phyloP scores from a whole-genome alignment of 192 early-diverging fungal genomes.

The Gonapodya prolifera region DNA sequence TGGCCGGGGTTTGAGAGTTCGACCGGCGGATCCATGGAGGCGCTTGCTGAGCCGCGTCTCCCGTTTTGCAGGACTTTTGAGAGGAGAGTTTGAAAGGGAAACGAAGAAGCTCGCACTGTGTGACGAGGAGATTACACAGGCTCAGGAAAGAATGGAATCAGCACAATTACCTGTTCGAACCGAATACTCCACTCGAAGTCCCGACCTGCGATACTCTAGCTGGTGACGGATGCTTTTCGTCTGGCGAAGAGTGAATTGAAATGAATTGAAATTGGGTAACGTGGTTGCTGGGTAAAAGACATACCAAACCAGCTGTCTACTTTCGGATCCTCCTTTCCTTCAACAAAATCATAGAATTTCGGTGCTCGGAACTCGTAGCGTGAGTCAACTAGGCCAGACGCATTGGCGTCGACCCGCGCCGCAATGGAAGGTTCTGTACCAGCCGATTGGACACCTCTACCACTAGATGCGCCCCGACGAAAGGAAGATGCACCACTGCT shows the following conservation, averaged over 20 bases:
- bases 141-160: not conserved
- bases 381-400: not conserved
- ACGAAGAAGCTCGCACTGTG: not conserved
- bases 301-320: not conserved
- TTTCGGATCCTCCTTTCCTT: not conserved
- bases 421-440: not conserved
- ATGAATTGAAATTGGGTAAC: not conserved
- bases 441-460: not conserved
- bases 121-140: not conserved
- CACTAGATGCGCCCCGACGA: not conserved
- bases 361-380: not conserved
- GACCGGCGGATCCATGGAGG: not conserved
- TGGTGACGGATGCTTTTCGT: not conserved
- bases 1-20: not conserved
- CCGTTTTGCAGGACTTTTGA: not conserved
- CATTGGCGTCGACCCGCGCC: not conserved
- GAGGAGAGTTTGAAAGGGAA: not conserved
- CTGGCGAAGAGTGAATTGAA: not conserved
- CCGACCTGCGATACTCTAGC: not conserved
- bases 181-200: not conserved
- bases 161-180: not conserved
- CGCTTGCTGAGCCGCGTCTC: not conserved
- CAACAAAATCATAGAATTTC: not conserved
- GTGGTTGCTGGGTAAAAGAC: not conserved
- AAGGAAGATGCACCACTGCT: not conserved